Evolutionary conservation across 345 rosid genomes (phyloP), one percentile per base, ranked within the genome.

Genomic region (Luvunga scandens): DNA sequence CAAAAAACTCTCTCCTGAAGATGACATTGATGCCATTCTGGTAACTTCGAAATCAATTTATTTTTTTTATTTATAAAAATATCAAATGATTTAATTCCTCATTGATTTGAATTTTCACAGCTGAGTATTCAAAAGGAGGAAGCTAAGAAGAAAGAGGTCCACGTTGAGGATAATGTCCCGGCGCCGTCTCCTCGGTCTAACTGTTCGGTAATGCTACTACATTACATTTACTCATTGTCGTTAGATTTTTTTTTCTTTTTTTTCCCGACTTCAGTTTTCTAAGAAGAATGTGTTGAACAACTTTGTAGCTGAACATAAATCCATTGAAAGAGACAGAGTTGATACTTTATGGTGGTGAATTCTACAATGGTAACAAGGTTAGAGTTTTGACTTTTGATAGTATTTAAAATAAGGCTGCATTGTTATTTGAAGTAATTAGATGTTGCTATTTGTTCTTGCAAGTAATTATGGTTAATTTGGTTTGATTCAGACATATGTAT

Each of bases 111-210:
- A n/a, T 39, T 72, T 75, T 69, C 45, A 13, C 89, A 95, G 98
- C 79, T 89, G 77, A 90, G 84, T 75, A 93, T 93, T 62, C 96
- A 93, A 74, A 93, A 91, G 69, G 96, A 92, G 74, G 97, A 95
- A 77, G 97, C 99, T 24, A 93, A 92, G 94, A 95, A 95, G 92
- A 91, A 92, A 88, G 97, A 95, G 74, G 94, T 95, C 19, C 96
- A 85, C 38, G 85, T 93, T 22, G 99, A 95, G 76, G 98, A 93
- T 38, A 95, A 92, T 79, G 97, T 92, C 6, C 87, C 92, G 3
- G 92, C 94, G 34, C 97, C 98, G n/a, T 93, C 98, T 79, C 96
- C 89, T 53, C 92, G 98, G 38, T 93, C 99, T 9, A 95, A 95
- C 83, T 92, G 97, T 75, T 78, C 99, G 72, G 99, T 95, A 83